Evolutionary conservation across 371 early-diverging fungal species (phyloP), one percentile per base, ranked within the genome.

Genomic region (Aphelidium insulamus): DNA sequence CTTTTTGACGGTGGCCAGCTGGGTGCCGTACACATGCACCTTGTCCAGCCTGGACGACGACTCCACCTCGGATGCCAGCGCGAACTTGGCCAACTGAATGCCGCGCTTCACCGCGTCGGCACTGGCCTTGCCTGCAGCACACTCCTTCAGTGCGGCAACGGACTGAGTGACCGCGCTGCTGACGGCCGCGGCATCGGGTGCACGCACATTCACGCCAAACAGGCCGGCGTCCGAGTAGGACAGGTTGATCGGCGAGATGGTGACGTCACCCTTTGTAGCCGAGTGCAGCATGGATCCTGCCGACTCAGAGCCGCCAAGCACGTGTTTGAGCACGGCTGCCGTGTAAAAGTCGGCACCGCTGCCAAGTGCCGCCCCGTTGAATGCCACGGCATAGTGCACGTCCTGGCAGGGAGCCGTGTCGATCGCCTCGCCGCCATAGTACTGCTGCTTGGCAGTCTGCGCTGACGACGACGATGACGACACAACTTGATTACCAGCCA

Each of bases 201-300:
- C 68, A 27, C 69, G 55, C 21, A 73, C 65, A 34, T 72, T 57
- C 39, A 91, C 52, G 41, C 88, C 95, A 45, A 91, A 72, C 34
- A 94, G 63, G 42, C 84, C 87, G 36, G 88, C 79, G 57, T 90
- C 91, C 15, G 84, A 73, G 68, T 90, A 90, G 20, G 75, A 62
- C 36, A 68, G 53, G 55, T 74, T 69, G 62, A 94, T 86, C 27
- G 86, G 72, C 44, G 67, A 52, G 37, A 78, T 59, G 23, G 53
- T 30, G 12, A 49, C 45, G 25, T 30, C 25, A n/a, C n/a, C n/a
- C n/a, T n/a, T n/a, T n/a, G n/a, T n/a, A 34, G 72, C 52, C 41
- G 54, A 62, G 32, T 49, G 38, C 22, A 52, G 48, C 21, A 61
- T 48, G 52, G 62, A 55, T 43, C 63, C 50, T 33, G 79, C 66